Base-by-base conservation (phyloP, 2,329 filamentous ascomycete species). In the Nothophoma quercina region DNA sequence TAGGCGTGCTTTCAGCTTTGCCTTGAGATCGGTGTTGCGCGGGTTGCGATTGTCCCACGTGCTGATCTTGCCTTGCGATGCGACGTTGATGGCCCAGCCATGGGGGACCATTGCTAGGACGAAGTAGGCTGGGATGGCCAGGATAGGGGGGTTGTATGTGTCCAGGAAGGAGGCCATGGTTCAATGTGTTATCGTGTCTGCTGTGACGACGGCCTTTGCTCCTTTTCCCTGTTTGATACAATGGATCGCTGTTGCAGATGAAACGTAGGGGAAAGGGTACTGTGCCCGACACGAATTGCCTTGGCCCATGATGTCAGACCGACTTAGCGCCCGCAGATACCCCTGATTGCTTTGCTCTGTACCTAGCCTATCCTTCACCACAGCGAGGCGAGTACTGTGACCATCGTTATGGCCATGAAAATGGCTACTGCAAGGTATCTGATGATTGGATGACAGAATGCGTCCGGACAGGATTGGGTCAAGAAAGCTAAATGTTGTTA, bases 41-140 rank as follows among this genome's bases (percentile, higher is more conserved):
- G 78, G 75, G 53, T 77, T 78, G 64, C 68, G 67, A 56, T 79
- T 80, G 65, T 80, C 74, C 70, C 71, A 76, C 28, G 64, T 65
- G 28, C 55, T 51, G n/a, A 68, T 51, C 40, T 73, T 62, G 55
- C 73, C 75, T 35, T 72, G 68, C 29, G 66, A 70, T 5, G 75
- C 72, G 41, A 77, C 68, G 32, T 61, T 33, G 34, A 74, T 57
- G 30, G 76, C 75, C 60, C 70, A 74, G 47, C 51, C 55, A 44
- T 81, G 78, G 1, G 78, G 78, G 18, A 72, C 41, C 41, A 79
- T 34, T 38, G 73, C 68, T 30, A 81, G 54, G 54, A 74, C 46
- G 62, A 76, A 78, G 68, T 78, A 79, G 54, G 71, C 68, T 1
- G 77, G 77, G 34, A 81, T 77, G 34, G 74, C 74, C 52, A 79